Evolutionary conservation across 129 eudicot species (phyloP).

Genomic region (Artemisia tridentata): DNA sequence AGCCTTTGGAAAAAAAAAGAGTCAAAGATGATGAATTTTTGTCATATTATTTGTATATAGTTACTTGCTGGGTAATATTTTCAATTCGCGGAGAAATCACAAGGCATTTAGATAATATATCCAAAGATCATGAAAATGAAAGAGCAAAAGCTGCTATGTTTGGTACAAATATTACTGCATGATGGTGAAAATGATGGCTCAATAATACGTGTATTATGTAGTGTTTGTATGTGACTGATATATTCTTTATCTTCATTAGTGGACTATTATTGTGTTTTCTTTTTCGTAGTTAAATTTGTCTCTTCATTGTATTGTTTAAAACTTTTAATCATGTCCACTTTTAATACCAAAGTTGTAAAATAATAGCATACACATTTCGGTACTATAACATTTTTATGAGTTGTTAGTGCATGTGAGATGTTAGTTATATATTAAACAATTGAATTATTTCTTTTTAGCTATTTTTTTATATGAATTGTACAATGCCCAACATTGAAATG

Average conservation of each 20-base stretch:
- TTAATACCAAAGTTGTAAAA: too few species aligned
- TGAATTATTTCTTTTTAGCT: too few species aligned
- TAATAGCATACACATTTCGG: too few species aligned
- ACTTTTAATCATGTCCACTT: background rate
- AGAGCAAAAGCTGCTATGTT: conserved; percentile 25
- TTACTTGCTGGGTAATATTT: background rate
- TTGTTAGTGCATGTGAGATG: too few species aligned
- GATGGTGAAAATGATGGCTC: conserved; percentile 32
- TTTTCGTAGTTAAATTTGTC: background rate
- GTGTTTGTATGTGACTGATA: conserved; percentile 18
- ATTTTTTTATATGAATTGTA: too few species aligned
- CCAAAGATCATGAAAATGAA: conserved; percentile 6
- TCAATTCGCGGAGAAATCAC: too few species aligned
- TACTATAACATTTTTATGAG: too few species aligned
- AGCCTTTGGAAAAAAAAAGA: background rate
- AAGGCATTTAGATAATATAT: background rate
- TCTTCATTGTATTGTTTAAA: background rate
- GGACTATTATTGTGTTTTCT: conserved; percentile 23
- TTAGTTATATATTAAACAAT: too few species aligned
- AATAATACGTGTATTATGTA: conserved; percentile 24
- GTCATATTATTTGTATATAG: background rate
- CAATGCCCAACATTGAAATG: too few species aligned
- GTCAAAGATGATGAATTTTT: background rate
- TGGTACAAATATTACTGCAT: conserved; percentile 12
- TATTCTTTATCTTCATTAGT: conserved; percentile 6